Percentiles rank a stretch among this genome's conserved stretches.
phyloP scores from a whole-genome alignment of 1,284 basidiomycete species.

The Cryptococcus maquisensis region DNA sequence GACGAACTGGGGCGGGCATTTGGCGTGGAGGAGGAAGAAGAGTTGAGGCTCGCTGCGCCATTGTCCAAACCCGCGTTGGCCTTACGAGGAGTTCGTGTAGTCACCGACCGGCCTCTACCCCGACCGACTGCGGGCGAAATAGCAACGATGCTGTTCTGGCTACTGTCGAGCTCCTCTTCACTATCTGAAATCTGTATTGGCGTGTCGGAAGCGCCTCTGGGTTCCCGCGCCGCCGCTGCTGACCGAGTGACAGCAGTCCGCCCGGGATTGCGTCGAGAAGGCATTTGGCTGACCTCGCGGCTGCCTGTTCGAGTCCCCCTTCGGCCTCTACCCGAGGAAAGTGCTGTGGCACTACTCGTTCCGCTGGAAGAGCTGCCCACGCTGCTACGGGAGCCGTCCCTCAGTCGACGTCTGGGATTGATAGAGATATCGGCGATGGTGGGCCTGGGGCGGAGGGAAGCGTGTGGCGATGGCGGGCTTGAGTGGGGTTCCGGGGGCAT shows the following conservation, averaged over 20 bases:
- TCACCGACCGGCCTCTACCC: not conserved
- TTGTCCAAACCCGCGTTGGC: not conserved
- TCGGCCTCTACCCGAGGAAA: too few species aligned
- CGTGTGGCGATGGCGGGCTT: constrained; percentile 13
- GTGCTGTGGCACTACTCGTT: not conserved
- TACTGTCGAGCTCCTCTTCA: not conserved
- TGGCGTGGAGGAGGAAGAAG: not conserved
- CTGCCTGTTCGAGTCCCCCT: not conserved
- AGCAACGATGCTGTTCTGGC: not conserved
- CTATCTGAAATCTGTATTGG: not conserved
- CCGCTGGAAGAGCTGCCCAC: not conserved
- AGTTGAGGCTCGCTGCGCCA: not conserved
- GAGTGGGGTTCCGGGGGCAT: constrained; percentile 1
- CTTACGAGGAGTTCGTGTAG: not conserved
- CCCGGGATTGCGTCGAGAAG: too few species aligned
- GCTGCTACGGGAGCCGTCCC: constrained; percentile 16
- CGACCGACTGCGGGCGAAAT: not conserved
- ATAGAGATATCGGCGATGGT: constrained; percentile 33
- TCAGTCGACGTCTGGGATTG: constrained; percentile 24
- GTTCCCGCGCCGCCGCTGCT: too few species aligned
- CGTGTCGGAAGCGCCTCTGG: too few species aligned
- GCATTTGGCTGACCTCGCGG: not conserved
- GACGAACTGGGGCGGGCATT: not conserved
- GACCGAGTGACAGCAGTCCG: too few species aligned
- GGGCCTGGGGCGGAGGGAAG: constrained; percentile 14